These are phyloP conservation scores for Russula sp. DNA, from an alignment of 768 basidiomycete genomes.

Conservation along the genomic window DNA sequence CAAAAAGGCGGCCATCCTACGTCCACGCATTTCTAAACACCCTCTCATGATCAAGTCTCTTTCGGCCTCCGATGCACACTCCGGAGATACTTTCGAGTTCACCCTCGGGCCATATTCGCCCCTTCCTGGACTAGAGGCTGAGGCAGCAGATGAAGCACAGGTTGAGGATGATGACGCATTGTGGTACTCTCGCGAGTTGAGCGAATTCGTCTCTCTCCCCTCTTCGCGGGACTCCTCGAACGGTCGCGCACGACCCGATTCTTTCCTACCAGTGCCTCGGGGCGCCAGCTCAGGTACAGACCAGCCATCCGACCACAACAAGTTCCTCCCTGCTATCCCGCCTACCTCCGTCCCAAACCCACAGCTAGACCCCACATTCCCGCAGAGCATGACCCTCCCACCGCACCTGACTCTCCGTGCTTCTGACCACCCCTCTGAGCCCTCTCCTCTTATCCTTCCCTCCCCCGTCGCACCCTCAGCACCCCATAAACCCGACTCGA, in stretches of 20 bases:
- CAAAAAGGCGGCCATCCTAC: slow-evolving; percentile 34
- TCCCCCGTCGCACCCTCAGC: neutral
- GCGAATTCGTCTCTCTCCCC: slow-evolving; percentile 49
- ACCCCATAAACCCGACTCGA: neutral
- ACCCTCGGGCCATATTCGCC: slow-evolving; percentile 17
- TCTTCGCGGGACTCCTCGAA: slow-evolving; percentile 32
- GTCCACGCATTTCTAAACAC: slow-evolving; percentile 45
- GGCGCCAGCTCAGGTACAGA: neutral
- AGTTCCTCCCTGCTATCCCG: slow-evolving; percentile 43
- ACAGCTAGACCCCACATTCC: slow-evolving; percentile 40
- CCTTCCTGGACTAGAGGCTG: slow-evolving; percentile 28
- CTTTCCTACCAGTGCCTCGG: slow-evolving; percentile 35
- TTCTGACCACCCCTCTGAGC: slow-evolving; percentile 29
- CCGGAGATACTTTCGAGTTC: slow-evolving; percentile 24
- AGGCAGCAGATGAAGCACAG: slow-evolving; percentile 32
- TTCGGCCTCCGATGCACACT: slow-evolving; percentile 20
- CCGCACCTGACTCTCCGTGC: slow-evolving; percentile 32
- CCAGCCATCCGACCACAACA: slow-evolving; percentile 31
- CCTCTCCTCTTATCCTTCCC: neutral
- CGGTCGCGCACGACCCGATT: slow-evolving; percentile 40
- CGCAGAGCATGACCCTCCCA: slow-evolving; percentile 32
- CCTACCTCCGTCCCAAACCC: slow-evolving; percentile 37
- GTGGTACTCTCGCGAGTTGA: slow-evolving; percentile 58
- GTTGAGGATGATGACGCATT: slow-evolving; percentile 51
- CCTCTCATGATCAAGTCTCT: slow-evolving; percentile 49